A percentile compares a stretch with the other conserved stretches of the same genome.
Conservation (phyloP, 2,329 filamentous ascomycete species). For the Alternaria gansuensis region DNA sequence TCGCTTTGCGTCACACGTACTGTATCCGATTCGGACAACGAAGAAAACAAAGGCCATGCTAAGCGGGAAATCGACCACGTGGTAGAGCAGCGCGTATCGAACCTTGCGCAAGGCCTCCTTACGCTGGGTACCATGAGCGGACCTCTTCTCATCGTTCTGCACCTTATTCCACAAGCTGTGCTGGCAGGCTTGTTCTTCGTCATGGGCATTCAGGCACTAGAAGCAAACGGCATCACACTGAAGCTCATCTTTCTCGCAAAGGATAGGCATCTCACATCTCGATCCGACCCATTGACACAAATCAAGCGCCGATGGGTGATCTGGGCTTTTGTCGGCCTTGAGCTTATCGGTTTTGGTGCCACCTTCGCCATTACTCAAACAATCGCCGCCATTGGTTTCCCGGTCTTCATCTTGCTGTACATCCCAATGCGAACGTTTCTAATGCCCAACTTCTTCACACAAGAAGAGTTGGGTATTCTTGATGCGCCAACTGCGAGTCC, state of each 20-base stretch:
- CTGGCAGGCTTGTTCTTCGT: slow-evolving; percentile 68
- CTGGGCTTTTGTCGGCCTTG: slow-evolving; percentile 61
- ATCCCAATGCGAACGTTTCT: slow-evolving; percentile 64
- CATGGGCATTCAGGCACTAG: slow-evolving; percentile 63
- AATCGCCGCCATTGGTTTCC: slow-evolving; percentile 67
- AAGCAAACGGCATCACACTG: slow-evolving; percentile 63
- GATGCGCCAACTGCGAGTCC: slow-evolving; percentile 65
- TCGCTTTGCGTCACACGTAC: slow-evolving; percentile 57
- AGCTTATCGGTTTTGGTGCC: slow-evolving; percentile 61
- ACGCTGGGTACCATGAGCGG: slow-evolving; percentile 67
- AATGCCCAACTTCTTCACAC: slow-evolving; percentile 61
- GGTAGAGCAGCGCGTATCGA: slow-evolving; percentile 65
- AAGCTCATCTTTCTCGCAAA: slow-evolving; percentile 61
- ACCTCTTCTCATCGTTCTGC: slow-evolving; percentile 62
- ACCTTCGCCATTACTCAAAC: slow-evolving; percentile 68
- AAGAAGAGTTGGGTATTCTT: slow-evolving; percentile 59
- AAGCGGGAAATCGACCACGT: slow-evolving; percentile 58
- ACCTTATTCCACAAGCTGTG: slow-evolving; percentile 64
- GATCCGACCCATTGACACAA: slow-evolving; percentile 58
- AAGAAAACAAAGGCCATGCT: slow-evolving; percentile 55
- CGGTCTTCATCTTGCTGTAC: slow-evolving; percentile 64
- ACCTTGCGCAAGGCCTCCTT: slow-evolving; percentile 64
- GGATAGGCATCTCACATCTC: slow-evolving; percentile 60
- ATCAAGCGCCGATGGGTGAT: slow-evolving; percentile 58
- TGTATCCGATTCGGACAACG: slow-evolving; percentile 53